Percentiles rank a stretch among this genome's conserved stretches.
These are phyloP conservation scores for Chytridium lagenaria DNA, from an alignment of 371 early-diverging fungal genomes.

Conservation along the genomic window DNA sequence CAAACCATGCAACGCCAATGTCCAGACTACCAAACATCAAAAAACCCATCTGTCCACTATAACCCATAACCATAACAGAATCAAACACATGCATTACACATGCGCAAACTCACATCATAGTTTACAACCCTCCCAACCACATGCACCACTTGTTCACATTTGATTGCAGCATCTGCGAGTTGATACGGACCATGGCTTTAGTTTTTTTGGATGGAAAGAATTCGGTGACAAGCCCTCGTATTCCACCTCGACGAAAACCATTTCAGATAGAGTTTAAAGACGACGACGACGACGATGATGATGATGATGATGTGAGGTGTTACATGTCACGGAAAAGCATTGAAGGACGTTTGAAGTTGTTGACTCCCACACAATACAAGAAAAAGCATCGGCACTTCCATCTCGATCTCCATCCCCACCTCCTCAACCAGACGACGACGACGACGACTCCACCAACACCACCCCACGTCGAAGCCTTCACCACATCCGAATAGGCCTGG, in stretches of 20 bases:
- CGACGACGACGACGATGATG: too few species aligned
- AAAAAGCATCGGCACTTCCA: too few species aligned
- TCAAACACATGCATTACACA: too few species aligned
- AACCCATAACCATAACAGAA: not conserved
- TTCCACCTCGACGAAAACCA: not conserved
- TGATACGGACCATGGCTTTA: conserved; percentile 23
- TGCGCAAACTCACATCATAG: conserved; percentile 17
- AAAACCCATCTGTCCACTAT: not conserved
- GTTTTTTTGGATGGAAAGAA: not conserved
- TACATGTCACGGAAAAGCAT: too few species aligned
- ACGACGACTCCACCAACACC: too few species aligned
- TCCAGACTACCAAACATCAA: not conserved
- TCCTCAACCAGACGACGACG: too few species aligned
- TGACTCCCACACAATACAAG: too few species aligned
- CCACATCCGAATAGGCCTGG: not conserved
- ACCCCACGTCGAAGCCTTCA: not conserved
- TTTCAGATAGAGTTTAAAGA: not conserved
- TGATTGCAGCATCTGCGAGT: conserved; percentile 23
- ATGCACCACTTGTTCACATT: conserved; percentile 27
- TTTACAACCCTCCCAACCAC: conserved; percentile 33
- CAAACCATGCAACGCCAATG: not conserved
- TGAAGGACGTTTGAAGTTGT: too few species aligned
- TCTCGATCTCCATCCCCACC: too few species aligned
- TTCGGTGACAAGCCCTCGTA: not conserved
- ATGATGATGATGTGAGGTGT: too few species aligned